Base-by-base conservation (phyloP, 2,329 filamentous ascomycete genomes). In the Xylaria sp. region DNA sequence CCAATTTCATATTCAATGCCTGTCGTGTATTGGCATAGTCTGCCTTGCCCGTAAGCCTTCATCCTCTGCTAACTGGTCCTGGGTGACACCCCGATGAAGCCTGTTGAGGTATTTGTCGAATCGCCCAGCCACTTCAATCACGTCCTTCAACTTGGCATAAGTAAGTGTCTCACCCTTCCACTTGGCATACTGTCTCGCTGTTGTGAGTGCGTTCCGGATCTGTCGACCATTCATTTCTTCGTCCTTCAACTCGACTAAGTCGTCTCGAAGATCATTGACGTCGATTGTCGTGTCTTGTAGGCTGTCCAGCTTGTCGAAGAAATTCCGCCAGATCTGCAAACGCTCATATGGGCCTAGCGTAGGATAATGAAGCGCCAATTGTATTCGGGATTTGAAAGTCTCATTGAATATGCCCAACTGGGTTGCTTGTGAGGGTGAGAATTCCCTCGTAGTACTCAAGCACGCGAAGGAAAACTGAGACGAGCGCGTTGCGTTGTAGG, bases 361-460 rank as follows among this genome's bases (percentile, higher is more conserved):
- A 2, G 65, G 29, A 42, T 75, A 74, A 15, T 62, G 68, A 1
- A 75, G 38, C 11, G 70, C 42, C 4, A 75, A 39, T 5, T 68
- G 69, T 6, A 73, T 73, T 0, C 71, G 69, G 1, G 70, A 72
- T 49, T 73, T 71, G 63, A 75, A 72, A 1, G 71, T 71, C 36
- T 75, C 71, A 22, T 73, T 70, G 39, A 75, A 73, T 0, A 65
- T 72, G 0, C 69, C n/a, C 68, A 20, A 74, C 70, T 0, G 81
- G 76, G 27, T 81, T 79, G 7, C 77, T 76, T 2, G 81, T 83
- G 0, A 82, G 74, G 62, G 82, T 78, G 3, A 80, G 73, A 55
- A 83, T 79, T 45, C 81, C 81, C 9, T 77, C 71, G 57, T 81
- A 82, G 64, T 82, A 81, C 36, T 81, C 78, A 2, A 83, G 71